Percentiles rank a stretch among this genome's conserved stretches.
phyloP scores from a whole-genome alignment of 2,329 filamentous ascomycete genomes.

The Aspergillus japonicus region DNA sequence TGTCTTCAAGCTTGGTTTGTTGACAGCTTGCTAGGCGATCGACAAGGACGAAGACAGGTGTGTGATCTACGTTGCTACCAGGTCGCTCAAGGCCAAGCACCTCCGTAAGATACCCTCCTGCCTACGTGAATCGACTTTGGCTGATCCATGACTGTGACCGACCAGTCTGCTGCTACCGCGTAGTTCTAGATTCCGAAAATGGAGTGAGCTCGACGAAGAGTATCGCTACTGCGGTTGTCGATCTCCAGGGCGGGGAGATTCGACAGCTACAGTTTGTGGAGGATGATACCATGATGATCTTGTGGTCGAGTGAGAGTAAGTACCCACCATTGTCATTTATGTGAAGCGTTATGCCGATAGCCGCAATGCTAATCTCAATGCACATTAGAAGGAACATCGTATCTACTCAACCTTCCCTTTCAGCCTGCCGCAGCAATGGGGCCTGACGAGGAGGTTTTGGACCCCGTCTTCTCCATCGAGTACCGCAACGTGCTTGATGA shows the following conservation, averaged over 20 bases:
- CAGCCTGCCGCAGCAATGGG: constrained; percentile 16
- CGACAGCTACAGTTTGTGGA: constrained; percentile 68
- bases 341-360: neutral
- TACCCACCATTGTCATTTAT: neutral
- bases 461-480: constrained; percentile 16
- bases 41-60: constrained; percentile 23
- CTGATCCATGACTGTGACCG: constrained; percentile 13
- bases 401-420: constrained; percentile 38
- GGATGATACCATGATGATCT: constrained; percentile 59
- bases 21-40: constrained; percentile 19
- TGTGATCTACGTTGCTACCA: constrained; percentile 36
- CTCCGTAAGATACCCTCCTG: constrained; percentile 26
- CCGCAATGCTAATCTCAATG: neutral
- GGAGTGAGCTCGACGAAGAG: constrained; percentile 55
- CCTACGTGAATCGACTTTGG: neutral
- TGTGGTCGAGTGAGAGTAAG: constrained; percentile 48
- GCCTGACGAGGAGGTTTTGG: constrained; percentile 8
- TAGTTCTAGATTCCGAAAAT: constrained; percentile 54
- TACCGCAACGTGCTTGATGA: constrained; percentile 20
- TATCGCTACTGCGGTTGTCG: constrained; percentile 32
- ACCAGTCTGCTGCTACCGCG: constrained; percentile 59
- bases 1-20: constrained; percentile 3
- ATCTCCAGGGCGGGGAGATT: constrained; percentile 35
- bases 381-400: constrained; percentile 25
- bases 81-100: constrained; percentile 34